Conservation (phyloP, 2,329 filamentous ascomycete species). For the Fusarium torreyae region DNA sequence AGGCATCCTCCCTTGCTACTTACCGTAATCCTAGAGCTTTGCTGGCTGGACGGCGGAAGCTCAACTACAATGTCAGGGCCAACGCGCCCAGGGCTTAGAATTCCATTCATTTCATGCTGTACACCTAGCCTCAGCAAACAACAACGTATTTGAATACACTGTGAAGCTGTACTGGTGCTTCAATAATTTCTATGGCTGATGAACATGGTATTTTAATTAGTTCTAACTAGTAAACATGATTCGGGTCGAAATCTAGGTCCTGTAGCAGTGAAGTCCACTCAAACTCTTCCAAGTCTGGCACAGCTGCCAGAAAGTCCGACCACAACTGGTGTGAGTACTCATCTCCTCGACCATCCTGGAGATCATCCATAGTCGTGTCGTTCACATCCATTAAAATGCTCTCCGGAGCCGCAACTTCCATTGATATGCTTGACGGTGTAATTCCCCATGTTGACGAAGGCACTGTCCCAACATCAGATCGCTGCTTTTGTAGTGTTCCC, state of each 20-base stretch:
- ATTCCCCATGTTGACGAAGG: neutral
- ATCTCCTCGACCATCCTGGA: neutral
- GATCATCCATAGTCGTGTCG: neutral
- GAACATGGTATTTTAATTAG: too few relatives aligned
- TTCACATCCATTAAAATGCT: neutral
- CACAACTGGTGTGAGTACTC: constrained; percentile 13
- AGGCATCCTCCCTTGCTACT: too few relatives aligned
- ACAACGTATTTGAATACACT: too few relatives aligned
- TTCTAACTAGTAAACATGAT: neutral
- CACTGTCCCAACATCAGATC: too few relatives aligned
- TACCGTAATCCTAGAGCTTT: too few relatives aligned
- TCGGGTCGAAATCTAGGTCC: constrained; percentile 3
- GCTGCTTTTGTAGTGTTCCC: neutral
- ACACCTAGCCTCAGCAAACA: too few relatives aligned
- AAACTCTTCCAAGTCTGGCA: constrained; percentile 12
- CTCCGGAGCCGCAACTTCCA: neutral
- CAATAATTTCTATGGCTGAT: too few relatives aligned
- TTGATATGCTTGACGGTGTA: neutral
- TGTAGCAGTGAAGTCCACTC: constrained; percentile 7
- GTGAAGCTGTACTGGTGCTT: too few relatives aligned
- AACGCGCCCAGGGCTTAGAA: too few relatives aligned
- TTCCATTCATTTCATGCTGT: too few relatives aligned
- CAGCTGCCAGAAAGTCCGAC: constrained; percentile 11
- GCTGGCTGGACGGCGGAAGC: too few relatives aligned
- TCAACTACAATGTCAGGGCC: too few relatives aligned